Evolutionary conservation across 2,329 filamentous ascomycete species (phyloP).

Genomic region (Sarocladium kiliense): DNA sequence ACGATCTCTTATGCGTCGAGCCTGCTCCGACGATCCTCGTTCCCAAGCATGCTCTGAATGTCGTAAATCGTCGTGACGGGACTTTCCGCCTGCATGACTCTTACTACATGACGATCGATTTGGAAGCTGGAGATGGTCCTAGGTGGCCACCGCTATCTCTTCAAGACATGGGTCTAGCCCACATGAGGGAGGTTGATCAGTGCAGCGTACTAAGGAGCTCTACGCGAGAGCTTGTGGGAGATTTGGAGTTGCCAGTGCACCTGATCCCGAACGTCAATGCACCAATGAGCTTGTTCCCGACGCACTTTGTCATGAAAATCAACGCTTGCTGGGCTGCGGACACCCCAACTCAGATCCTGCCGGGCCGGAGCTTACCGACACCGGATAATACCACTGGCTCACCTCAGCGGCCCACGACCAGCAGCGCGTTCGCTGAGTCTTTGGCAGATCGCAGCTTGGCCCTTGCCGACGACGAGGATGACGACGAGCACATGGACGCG

Average conservation of each 20-base stretch:
- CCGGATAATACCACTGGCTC: conserved; percentile 1
- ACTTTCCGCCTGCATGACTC: conserved; percentile 42
- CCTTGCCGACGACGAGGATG: conserved; percentile 10
- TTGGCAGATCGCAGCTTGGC: conserved; percentile 6
- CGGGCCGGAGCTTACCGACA: conserved; percentile 16
- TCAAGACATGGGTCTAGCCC: not conserved
- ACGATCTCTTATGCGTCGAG: conserved; percentile 42
- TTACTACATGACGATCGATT: conserved; percentile 46
- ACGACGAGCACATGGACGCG: conserved; percentile 7
- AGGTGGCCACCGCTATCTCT: conserved; percentile 46
- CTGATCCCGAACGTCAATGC: not conserved
- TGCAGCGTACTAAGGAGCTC: not conserved
- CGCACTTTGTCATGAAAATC: conserved; percentile 43
- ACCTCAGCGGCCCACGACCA: not conserved
- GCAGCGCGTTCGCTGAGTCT: not conserved
- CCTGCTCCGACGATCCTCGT: conserved; percentile 45
- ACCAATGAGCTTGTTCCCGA: conserved; percentile 17
- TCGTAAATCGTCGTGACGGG: conserved; percentile 38
- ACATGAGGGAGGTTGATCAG: not conserved
- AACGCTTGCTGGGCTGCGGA: conserved; percentile 41
- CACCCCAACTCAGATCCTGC: conserved; percentile 19
- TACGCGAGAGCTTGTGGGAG: not conserved
- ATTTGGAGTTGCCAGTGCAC: not conserved
- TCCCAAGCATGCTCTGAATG: conserved; percentile 25
- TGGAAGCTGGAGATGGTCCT: conserved; percentile 43